Evolutionary conservation across 805 yeast species (phyloP), one percentile per base, ranked within the genome.

Genomic region (Candida namnaoensis): DNA sequence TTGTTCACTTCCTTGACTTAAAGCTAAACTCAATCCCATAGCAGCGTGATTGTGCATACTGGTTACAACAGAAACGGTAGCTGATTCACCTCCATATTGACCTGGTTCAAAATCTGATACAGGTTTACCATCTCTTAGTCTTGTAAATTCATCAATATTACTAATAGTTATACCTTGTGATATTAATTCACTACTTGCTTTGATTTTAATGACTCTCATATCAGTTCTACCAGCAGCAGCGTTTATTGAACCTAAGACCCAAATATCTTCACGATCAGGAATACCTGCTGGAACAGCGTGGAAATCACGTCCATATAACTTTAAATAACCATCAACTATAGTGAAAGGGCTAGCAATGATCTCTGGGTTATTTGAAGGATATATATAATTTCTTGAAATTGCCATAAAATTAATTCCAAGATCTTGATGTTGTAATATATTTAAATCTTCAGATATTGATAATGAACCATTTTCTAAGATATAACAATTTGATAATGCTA

Each of bases 271-370:
- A 26, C 19, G 19, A 38, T 32, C 41, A 5, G 19, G 26, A 19
- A 39, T 35, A 14, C 42, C 44, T 13, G 36, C 12, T n/a, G 36
- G 36, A 24, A 42, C 35, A 14, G 44, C 44, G 26, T 41, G 41
- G 35, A 41, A 41, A 27, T 38, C 38, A 13, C 14, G 32, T 1
- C 42, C 41, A 34, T 38, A 41, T 12, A 41, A 12, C 15, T 38
- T 25, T 15, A 41, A 30, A n/a, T 30, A 28, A 28, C 44, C 41
- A 23, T 34, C 44, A 5, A 15, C 25, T 26, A 41, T 38, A 12
- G 30, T 38, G 32, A 32, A 41, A 12, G 44, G 44, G 15, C 12
- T 5, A 14, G 44, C 41, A 38, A 43, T 28, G 14, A 26, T n/a
- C 15, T 37, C 36, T 7, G 33, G 5, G 12, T 36, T 23, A 15